Evolutionary conservation across 1,284 basidiomycete species (phyloP).

Genomic region (Heliocybe sulcata): DNA sequence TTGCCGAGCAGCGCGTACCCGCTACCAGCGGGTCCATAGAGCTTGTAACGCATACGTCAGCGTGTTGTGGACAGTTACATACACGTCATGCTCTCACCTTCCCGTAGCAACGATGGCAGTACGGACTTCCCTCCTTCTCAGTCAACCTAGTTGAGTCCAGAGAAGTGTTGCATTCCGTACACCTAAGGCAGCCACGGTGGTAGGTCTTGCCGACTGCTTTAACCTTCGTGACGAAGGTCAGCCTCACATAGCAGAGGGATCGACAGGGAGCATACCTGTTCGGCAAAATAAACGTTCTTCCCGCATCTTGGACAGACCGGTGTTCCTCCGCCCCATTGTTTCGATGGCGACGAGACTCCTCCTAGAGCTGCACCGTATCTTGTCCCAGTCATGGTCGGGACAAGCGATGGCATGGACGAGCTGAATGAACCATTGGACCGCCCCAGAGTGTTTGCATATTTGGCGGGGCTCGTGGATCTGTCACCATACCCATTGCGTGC

Average conservation of each 20-base stretch:
- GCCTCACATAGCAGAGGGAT: neutral
- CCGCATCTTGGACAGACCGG: constrained; percentile 50
- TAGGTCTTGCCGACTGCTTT: constrained; percentile 72
- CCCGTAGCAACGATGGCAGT: constrained; percentile 64
- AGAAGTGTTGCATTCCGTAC: constrained; percentile 55
- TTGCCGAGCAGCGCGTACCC: constrained; percentile 73
- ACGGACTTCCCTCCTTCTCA: constrained; percentile 66
- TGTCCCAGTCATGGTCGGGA: constrained; percentile 37
- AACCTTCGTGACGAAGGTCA: constrained; percentile 31
- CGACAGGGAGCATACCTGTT: constrained; percentile 33
- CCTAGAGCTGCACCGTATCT: constrained; percentile 42
- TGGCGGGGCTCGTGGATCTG: neutral
- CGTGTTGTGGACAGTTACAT: neutral
- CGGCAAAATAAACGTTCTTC: constrained; percentile 58
- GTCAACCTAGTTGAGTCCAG: constrained; percentile 64
- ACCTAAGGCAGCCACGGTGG: constrained; percentile 71
- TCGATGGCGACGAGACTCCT: constrained; percentile 15
- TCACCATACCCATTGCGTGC: neutral
- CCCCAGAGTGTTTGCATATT: neutral
- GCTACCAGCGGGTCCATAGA: constrained; percentile 63
- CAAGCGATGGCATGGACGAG: constrained; percentile 20
- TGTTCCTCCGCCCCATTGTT: constrained; percentile 35
- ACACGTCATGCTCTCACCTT: constrained; percentile 40
- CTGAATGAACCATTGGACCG: neutral
- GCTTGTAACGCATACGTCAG: constrained; percentile 23